Evolutionary conservation across 129 eudicot species (phyloP).

Genomic region (Pulicaria dysenterica): DNA sequence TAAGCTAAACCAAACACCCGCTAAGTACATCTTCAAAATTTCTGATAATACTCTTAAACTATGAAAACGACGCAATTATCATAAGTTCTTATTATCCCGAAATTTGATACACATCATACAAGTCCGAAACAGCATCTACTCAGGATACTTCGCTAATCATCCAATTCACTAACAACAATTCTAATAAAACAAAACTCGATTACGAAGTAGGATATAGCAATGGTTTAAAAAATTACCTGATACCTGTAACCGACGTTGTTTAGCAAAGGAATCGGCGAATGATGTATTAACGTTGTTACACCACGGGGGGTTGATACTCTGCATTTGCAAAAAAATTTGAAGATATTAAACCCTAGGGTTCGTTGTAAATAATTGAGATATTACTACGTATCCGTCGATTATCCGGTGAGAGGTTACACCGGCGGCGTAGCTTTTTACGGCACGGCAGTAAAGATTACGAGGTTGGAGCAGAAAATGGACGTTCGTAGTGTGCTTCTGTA

Average conservation of each 20-base stretch:
- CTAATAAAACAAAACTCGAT: not conserved
- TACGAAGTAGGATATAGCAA: not conserved
- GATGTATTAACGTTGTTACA: conserved; percentile 22
- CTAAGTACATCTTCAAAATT: not conserved
- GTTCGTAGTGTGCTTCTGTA: not conserved
- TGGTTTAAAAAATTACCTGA: conserved; percentile 14
- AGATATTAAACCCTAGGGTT: conserved; percentile 27
- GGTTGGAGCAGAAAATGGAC: not conserved
- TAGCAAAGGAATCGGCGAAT: conserved; percentile 6
- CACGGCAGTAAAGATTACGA: conserved; percentile 9
- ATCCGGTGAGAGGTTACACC: not conserved
- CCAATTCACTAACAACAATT: not conserved
- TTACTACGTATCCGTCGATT: not conserved
- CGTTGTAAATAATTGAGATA: not conserved
- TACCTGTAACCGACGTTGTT: conserved; percentile 19
- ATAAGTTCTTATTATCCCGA: not conserved
- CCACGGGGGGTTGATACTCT: conserved; percentile 35
- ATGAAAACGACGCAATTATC: not conserved
- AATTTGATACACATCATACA: not conserved
- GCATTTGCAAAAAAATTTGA: conserved; percentile 32
- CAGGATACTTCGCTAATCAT: not conserved
- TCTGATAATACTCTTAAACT: not conserved
- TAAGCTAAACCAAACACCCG: no score
- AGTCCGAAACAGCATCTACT: not conserved
- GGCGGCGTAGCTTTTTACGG: conserved; percentile 6